Base-by-base conservation (phyloP, 176 grass and related monocot species). In the Eragrostis nindensis region DNA sequence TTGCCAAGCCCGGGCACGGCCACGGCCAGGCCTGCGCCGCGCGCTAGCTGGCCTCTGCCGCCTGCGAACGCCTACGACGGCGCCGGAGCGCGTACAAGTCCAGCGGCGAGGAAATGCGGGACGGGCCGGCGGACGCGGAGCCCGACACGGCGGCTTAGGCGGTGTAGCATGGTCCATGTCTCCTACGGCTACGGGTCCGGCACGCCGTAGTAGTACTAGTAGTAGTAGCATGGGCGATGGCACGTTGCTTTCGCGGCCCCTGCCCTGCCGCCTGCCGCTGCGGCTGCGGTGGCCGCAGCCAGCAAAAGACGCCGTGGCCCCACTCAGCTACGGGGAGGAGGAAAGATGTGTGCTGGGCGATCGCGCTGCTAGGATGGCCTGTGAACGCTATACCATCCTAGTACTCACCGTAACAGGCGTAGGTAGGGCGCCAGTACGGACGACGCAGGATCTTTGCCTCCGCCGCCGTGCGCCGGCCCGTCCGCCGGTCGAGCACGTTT, bases 191-290 rank as follows among this genome's bases (percentile, higher is more conserved):
- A 36, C 32, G 32, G 32, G 32, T 36, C 32, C 32, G 32, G 56
- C 57, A 36, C 32, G 32, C 2, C 32, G 32, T 36, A 4, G 32
- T 36, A 36, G 32, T 36, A 36, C 2, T 36, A 4, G 32, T 36
- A 36, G 32, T 36, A 36, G 16, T 48, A 24, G 70, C 70, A 74
- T 83, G 71, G 71, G 71, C 49, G 24, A 74, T 74, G 80, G 52
- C 82, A 70, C 65, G 74, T 84, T 77, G 82, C 74, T 84, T 84
- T 84, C 65, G 73, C 44, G 44, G 38, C 19, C 18, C 25, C 25
- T 11, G 63, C 21, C 16, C 29, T 17, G 50, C 50, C 4, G 32
- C 16, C 38, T 12, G 5, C 25, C 10, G 25, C 15, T 3, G 56
- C 39, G 2, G 2, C 24, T 10, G 39, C 8, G 8, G 4, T 25